These are phyloP conservation scores for Trichoderma orchidacearum DNA, from an alignment of 495 filamentous ascomycete genomes.

Conservation along the genomic window DNA sequence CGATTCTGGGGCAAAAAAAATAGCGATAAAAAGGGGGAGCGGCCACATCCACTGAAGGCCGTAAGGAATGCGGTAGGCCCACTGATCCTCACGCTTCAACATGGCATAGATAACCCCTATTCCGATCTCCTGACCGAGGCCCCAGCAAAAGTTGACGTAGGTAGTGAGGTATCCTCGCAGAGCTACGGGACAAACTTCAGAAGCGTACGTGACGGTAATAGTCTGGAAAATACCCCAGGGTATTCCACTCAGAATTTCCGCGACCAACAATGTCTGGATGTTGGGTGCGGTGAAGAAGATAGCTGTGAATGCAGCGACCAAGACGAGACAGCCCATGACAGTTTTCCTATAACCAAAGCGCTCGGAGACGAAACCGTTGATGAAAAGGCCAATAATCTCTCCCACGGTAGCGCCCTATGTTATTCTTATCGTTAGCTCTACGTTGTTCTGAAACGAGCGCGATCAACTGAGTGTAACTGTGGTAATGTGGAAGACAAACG, in stretches of 20 bases:
- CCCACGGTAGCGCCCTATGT: neutral
- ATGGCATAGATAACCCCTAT: conserved; percentile 59
- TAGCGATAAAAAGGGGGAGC: conserved; percentile 55
- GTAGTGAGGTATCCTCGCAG: conserved; percentile 64
- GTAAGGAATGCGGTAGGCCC: conserved; percentile 52
- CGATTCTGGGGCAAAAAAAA: conserved; percentile 59
- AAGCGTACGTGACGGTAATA: conserved; percentile 64
- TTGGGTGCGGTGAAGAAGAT: conserved; percentile 45
- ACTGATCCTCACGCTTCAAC: conserved; percentile 38
- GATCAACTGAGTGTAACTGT: too few relatives aligned
- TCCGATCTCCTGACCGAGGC: conserved; percentile 61
- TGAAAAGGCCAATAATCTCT: conserved; percentile 32
- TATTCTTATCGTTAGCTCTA: neutral
- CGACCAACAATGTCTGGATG: conserved; percentile 44
- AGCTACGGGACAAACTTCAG: conserved; percentile 62
- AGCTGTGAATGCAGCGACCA: conserved; percentile 35
- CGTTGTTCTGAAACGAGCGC: neutral
- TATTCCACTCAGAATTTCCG: conserved; percentile 54
- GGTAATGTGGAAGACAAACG: conserved; percentile 20
- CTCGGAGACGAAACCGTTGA: conserved; percentile 50
- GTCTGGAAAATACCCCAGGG: conserved; percentile 72
- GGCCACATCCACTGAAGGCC: conserved; percentile 83
- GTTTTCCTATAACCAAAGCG: conserved; percentile 38
- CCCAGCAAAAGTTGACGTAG: conserved; percentile 78
- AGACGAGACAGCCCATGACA: conserved; percentile 17